phyloP scores from a whole-genome alignment of 495 filamentous ascomycete species.

The Annulohypoxylon maeteangense region DNA sequence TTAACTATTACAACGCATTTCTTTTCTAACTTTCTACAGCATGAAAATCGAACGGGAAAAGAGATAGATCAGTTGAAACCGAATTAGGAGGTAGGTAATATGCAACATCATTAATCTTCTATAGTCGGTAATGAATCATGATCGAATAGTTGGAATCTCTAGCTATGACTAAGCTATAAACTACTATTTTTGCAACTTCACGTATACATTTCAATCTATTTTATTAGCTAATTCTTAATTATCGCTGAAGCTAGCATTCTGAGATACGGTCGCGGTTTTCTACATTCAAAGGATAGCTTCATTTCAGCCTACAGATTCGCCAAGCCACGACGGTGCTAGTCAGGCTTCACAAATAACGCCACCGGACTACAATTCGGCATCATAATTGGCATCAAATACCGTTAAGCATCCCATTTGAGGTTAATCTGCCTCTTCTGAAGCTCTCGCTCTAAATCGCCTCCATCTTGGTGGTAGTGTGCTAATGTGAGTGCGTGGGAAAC shows the following conservation, averaged over 20 bases:
- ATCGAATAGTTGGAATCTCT: background rate
- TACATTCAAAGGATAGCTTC: background rate
- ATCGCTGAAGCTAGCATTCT: background rate
- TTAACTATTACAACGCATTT: background rate
- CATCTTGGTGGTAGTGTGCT: slow-evolving; percentile 65
- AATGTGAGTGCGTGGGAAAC: slow-evolving; percentile 72
- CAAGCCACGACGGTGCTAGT: background rate
- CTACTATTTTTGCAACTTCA: background rate
- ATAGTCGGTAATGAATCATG: background rate
- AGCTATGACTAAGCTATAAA: background rate
- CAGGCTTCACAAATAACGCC: background rate
- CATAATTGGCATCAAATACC: background rate
- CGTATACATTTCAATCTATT: background rate
- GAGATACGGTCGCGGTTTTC: background rate
- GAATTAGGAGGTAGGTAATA: background rate
- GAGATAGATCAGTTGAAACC: background rate
- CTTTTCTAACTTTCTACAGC: slow-evolving; percentile 7
- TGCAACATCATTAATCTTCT: background rate
- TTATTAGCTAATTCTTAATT: background rate
- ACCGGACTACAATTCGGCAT: background rate
- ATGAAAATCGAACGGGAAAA: background rate
- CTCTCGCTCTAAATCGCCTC: slow-evolving; percentile 59
- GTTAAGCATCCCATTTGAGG: slow-evolving; percentile 57
- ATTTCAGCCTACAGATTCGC: background rate
- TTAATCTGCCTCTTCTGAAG: slow-evolving; percentile 65